Percentiles rank a stretch among this genome's conserved stretches.
Evolutionary conservation across 2,329 filamentous ascomycete species (phyloP).

Genomic region (Endothia cerciana): DNA sequence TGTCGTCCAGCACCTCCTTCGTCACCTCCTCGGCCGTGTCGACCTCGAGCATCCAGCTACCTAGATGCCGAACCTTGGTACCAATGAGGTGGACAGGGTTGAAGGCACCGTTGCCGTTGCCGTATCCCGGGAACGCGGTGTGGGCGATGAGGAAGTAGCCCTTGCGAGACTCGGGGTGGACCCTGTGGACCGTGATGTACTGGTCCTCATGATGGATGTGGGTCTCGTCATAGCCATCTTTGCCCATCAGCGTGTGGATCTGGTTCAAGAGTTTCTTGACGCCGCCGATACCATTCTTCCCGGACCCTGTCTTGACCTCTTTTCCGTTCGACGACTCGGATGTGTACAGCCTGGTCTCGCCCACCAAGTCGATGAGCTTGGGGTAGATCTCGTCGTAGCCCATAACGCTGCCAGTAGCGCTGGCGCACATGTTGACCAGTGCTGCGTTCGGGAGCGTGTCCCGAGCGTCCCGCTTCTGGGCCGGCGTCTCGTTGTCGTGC

Average conservation of each 20-base stretch:
- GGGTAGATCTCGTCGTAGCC: constrained; percentile 98
- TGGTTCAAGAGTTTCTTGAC: constrained; percentile 93
- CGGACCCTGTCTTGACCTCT: constrained; percentile 66
- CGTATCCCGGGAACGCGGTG: constrained; percentile 91
- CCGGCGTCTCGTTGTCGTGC: constrained; percentile 95
- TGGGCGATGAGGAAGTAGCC: constrained; percentile 96
- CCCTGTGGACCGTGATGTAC: constrained; percentile 93
- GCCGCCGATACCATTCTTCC: constrained; percentile 83
- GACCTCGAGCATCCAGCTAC: constrained; percentile 91
- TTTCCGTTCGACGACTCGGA: constrained; percentile 70
- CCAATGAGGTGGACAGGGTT: constrained; percentile 79
- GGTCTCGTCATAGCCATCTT: constrained; percentile 91
- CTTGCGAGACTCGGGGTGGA: constrained; percentile 89
- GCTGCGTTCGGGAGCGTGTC: constrained; percentile 95
- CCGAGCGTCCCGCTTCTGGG: constrained; percentile 90
- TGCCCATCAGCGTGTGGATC: constrained; percentile 94
- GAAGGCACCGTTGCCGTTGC: constrained; percentile 80
- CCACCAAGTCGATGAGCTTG: constrained; percentile 87
- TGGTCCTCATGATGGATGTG: constrained; percentile 96
- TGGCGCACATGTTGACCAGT: constrained; percentile 93
- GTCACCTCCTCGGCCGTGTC: constrained; percentile 75
- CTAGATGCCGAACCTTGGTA: constrained; percentile 82
- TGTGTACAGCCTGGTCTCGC: constrained; percentile 82
- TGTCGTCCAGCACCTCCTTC: constrained; percentile 67
- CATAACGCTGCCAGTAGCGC: constrained; percentile 93